These are phyloP conservation scores for Diaporthe capsici DNA, from an alignment of 2,329 filamentous ascomycete species.

Conservation along the genomic window DNA sequence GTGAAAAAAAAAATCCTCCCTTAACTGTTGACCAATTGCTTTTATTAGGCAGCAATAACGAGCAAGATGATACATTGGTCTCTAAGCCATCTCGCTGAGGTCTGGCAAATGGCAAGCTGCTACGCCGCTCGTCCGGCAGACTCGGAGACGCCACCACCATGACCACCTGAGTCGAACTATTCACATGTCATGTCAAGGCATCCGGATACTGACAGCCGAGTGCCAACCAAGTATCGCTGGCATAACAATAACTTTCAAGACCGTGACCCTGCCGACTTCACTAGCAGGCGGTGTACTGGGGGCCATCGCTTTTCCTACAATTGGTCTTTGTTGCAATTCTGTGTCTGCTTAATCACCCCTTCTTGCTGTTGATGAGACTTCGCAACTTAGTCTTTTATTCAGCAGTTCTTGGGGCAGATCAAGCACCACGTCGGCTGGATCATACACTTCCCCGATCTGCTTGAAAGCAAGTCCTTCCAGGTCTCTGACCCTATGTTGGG, in stretches of 20 bases:
- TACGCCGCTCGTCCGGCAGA: constrained; percentile 13
- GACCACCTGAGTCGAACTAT: constrained; percentile 62
- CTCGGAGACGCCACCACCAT: not conserved
- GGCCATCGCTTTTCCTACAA: constrained; percentile 66
- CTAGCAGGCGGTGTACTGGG: constrained; percentile 64
- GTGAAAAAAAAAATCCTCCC: not conserved
- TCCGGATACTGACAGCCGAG: constrained; percentile 66
- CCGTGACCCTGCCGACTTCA: constrained; percentile 58
- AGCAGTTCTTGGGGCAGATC: constrained; percentile 66
- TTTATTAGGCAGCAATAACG: not conserved
- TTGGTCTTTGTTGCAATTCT: constrained; percentile 67
- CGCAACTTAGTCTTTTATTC: constrained; percentile 69
- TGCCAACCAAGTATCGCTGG: constrained; percentile 65
- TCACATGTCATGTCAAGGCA: constrained; percentile 63
- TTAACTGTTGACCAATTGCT: not conserved
- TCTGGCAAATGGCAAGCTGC: constrained; percentile 18
- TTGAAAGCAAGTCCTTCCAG: constrained; percentile 47
- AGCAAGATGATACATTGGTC: not conserved
- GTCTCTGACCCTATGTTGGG: not conserved
- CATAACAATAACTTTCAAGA: constrained; percentile 62
- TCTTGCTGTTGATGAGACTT: constrained; percentile 66
- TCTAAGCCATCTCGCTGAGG: not conserved
- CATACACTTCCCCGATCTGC: constrained; percentile 64
- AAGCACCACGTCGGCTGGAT: constrained; percentile 67
- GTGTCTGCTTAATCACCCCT: constrained; percentile 67